Base-by-base conservation (phyloP, 495 filamentous ascomycete genomes). In the Viridothelium virens region DNA sequence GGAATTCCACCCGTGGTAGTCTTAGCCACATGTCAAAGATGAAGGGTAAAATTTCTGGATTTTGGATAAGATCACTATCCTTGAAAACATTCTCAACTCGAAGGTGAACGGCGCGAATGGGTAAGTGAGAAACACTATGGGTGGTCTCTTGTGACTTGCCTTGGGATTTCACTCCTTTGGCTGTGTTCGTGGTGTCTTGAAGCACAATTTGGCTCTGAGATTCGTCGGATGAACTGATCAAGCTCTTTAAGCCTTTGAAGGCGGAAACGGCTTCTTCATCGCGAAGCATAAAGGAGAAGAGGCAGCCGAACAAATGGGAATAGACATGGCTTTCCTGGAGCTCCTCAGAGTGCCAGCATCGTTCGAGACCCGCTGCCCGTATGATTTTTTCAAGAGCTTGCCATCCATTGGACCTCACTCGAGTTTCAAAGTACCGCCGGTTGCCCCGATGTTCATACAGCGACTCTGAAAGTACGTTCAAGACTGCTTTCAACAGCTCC, bases 391-490 rank as follows among this genome's bases (percentile, higher is more conserved):
- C 83, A 66, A 93, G 81, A 11, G 81, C 81, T 67, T 88, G 85
- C 86, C 89, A 90, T 9, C 91, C 91, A 63, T 88, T 88, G n/a
- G 84, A 85, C 18, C 86, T 79, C 36, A 92, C 84, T 65, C 84
- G 82, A 67, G 84, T 84, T 62, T 85, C 82, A 76, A 97, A 97
- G 75, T 92, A 96, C 66, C 88, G 85, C 67, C 86, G 82, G 77
- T 97, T 98, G 12, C 92, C 93, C 66, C 86, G 82, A 76, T 97
- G 92, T 18, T 86, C 85, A 59, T 86, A 84, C 71, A 97, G 83
- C 36, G 87, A 86, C 62, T 91, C 88, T 1, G 89, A 86, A 48
- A 97, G 73, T 14, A 91, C 84, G 64, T 83, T 82, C 48, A 97
- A 80, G 11, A 85, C 77, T 63, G 83, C 84, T 75, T 90, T 88